Percentiles rank a stretch among this genome's conserved stretches.
Conservation (phyloP, 2,329 filamentous ascomycete species). For the Trichophyton rubrum region DNA sequence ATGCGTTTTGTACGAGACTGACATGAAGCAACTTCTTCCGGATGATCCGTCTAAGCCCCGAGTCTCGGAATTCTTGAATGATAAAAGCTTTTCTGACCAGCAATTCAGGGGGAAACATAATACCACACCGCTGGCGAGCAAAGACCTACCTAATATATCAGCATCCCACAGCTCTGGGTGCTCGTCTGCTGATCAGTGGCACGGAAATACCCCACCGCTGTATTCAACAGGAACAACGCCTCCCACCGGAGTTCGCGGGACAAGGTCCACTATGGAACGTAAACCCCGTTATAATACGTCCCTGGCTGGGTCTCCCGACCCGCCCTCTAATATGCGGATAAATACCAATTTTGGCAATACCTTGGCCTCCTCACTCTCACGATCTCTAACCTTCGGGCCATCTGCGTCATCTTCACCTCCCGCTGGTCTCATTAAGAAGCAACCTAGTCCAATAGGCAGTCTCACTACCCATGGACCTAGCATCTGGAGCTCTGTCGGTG, state of each 20-base stretch:
- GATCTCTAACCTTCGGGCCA: constrained; percentile 33
- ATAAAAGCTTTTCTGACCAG: not conserved
- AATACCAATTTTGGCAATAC: constrained; percentile 31
- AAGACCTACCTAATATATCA: constrained; percentile 21
- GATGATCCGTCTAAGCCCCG: not conserved
- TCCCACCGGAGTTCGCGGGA: constrained; percentile 33
- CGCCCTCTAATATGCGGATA: constrained; percentile 26
- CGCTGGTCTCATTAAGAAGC: constrained; percentile 24
- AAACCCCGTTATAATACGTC: constrained; percentile 31
- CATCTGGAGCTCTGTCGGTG: constrained; percentile 20
- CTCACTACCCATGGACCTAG: constrained; percentile 20
- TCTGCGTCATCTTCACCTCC: constrained; percentile 34
- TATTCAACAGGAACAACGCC: constrained; percentile 43
- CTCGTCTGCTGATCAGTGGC: constrained; percentile 41
- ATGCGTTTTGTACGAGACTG: constrained; percentile 44
- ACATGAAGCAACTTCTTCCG: constrained; percentile 9
- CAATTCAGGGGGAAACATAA: not conserved
- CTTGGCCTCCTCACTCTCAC: constrained; percentile 34
- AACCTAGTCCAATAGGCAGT: constrained; percentile 26
- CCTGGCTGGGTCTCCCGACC: constrained; percentile 32
- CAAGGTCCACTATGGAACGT: constrained; percentile 29
- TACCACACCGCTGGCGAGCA: constrained; percentile 24
- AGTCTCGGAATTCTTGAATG: not conserved
- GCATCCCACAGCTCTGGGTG: constrained; percentile 36
- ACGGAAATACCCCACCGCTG: constrained; percentile 38